phyloP scores from a whole-genome alignment of 2,329 filamentous ascomycete species.

The Aspergillus tamarii region DNA sequence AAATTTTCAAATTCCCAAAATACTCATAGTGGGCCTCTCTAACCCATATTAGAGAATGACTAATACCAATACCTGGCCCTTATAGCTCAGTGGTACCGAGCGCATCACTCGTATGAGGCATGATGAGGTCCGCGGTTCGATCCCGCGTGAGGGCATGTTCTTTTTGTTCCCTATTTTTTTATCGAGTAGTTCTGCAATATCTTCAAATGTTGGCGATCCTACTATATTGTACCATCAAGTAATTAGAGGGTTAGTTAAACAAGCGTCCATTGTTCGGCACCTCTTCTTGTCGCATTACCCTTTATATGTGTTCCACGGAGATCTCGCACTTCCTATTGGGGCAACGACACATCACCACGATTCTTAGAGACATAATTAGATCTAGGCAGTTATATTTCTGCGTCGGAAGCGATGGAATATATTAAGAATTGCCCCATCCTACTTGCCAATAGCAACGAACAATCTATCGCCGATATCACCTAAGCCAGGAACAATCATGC shows the following conservation, averaged over 20 bases:
- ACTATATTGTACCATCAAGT: no score
- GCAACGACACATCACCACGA: neutral
- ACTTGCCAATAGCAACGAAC: slow-evolving; percentile 88
- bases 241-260: no score
- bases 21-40: no score
- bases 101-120: neutral
- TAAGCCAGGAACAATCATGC: slow-evolving; percentile 88
- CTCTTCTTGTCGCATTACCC: no score
- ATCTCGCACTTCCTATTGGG: no score
- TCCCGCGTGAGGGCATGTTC: no score
- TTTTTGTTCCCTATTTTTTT: neutral
- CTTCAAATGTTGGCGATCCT: no score
- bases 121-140: neutral
- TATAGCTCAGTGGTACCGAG: neutral
- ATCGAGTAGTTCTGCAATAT: no score
- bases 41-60: no score
- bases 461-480: slow-evolving; percentile 90
- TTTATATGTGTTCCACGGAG: neutral
- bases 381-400: neutral
- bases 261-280: no score
- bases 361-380: neutral
- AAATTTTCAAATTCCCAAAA: no score
- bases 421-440: slow-evolving; percentile 5
- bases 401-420: neutral
- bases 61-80: neutral